Evolutionary conservation across 768 basidiomycete genomes (phyloP), one percentile per base, ranked within the genome.

Genomic region (Daedaleopsis nitida): DNA sequence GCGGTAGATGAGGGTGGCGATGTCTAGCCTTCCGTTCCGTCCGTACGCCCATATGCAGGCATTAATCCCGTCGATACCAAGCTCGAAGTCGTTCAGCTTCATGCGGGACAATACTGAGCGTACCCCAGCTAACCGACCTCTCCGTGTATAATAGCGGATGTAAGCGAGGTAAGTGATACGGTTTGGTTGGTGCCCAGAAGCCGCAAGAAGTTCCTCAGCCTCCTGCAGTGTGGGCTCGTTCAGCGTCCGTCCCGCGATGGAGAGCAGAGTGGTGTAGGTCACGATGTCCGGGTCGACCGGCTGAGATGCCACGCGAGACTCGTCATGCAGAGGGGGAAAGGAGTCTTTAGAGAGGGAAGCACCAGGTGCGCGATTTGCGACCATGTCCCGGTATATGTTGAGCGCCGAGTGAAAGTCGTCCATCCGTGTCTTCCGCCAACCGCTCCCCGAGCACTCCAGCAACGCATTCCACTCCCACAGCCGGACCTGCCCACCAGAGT

Each of bases 401-500:
- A 91, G 74, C 17, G 89, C 81, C 32, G 78, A 76, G 58, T 81
- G 78, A 73, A 87, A 88, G 62, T 91, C 86, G 59, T 80, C 80
- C 52, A 76, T 62, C 27, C 77, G 73, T 44, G 84, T 83, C 69
- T 81, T 85, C 58, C 89, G 81, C 76, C 81, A 85, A 3, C 89
- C 88, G 60, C 80, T 82, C 16, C 86, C 90, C 0, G 87, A 85
- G 68, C 78, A 80, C 65, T 88, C 81, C 60, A 93, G 82, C 48
- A 94, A 78, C 9, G 83, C 77, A 69, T 92, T 93, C 89, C 91
- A 93, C 70, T 92, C 84, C 79, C 84, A 85, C n/a, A 75, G 66
- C 63, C 82, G 77, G 35, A 91, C 71, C 12, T 57, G 74, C 23
- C 85, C 87, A 13, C 84, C 86, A n/a, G 75, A 77, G 21, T 73